These are phyloP conservation scores for Persicaria maculosa DNA, from an alignment of 148 eudicot genomes.

Conservation along the genomic window DNA sequence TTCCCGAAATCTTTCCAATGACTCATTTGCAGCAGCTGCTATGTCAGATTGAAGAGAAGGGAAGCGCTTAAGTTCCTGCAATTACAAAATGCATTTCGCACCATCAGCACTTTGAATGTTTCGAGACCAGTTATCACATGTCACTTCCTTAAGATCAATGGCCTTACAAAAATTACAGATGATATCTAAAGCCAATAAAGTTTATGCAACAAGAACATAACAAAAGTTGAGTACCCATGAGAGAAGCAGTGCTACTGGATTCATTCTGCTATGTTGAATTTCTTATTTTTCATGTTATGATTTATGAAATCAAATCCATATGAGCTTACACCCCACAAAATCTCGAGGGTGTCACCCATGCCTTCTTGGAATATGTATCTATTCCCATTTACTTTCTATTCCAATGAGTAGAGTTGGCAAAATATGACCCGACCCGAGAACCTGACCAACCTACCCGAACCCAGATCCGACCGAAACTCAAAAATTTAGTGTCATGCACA, in stretches of 20 bases:
- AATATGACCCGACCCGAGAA: too few relatives aligned
- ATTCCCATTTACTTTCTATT: background rate
- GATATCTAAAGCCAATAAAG: background rate
- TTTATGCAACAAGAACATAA: background rate
- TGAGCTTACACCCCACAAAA: background rate
- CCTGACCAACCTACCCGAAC: too few relatives aligned
- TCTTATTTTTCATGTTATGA: background rate
- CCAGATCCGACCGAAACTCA: too few relatives aligned
- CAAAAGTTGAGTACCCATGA: conserved; percentile 3
- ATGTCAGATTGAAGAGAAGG: conserved; percentile 91
- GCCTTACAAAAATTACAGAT: background rate
- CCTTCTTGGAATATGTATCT: background rate
- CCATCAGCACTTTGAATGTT: conserved; percentile 2
- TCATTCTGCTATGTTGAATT: background rate
- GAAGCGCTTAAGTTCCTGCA: conserved; percentile 88
- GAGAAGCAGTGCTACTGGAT: background rate
- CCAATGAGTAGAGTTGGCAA: too few relatives aligned
- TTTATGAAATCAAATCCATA: background rate
- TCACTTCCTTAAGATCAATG: background rate
- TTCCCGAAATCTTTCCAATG: conserved; percentile 88
- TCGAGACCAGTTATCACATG: background rate
- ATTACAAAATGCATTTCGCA: conserved; percentile 10
- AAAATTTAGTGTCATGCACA: too few relatives aligned
- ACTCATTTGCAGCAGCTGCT: conserved; percentile 78
- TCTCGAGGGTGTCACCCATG: background rate